A percentile compares a stretch with the other conserved stretches of the same genome.
Evolutionary conservation across 495 filamentous ascomycete species (phyloP).

Genomic region (Entonaema liquescens): DNA sequence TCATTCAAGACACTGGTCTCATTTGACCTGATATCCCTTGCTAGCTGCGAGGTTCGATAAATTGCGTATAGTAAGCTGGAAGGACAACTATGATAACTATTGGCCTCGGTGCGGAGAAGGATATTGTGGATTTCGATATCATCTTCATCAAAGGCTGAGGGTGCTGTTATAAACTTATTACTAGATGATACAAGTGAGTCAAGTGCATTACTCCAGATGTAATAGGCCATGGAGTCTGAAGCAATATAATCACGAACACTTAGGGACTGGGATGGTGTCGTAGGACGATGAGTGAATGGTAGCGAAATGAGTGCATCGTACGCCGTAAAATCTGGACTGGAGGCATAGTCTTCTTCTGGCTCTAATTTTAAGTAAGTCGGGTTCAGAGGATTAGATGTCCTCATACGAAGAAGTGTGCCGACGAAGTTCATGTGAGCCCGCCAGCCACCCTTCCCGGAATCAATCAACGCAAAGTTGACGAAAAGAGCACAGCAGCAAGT

Average conservation of each 20-base stretch:
- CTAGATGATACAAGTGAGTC: conserved; percentile 52
- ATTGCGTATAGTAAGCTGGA: conserved; percentile 51
- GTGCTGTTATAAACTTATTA: conserved; percentile 23
- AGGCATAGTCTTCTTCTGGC: not conserved
- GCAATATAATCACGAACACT: conserved; percentile 51
- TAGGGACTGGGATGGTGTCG: conserved; percentile 11
- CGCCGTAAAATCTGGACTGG: conserved; percentile 21
- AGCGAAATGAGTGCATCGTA: conserved; percentile 13
- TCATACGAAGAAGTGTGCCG: conserved; percentile 50
- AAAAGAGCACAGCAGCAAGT: conserved; percentile 62
- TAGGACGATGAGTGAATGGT: not conserved
- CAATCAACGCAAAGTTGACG: conserved; percentile 66
- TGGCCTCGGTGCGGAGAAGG: conserved; percentile 52
- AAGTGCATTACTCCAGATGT: conserved; percentile 47
- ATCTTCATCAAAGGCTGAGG: conserved; percentile 31
- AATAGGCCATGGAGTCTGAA: conserved; percentile 51
- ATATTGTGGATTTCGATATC: conserved; percentile 45
- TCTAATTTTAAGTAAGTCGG: not conserved
- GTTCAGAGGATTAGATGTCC: not conserved
- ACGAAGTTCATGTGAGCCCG: conserved; percentile 62
- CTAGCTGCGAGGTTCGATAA: conserved; percentile 47
- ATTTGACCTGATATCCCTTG: conserved; percentile 26
- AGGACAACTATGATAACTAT: conserved; percentile 59
- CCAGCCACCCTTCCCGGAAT: conserved; percentile 65
- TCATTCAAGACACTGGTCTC: conserved; percentile 12